Percentiles rank a stretch among this genome's conserved stretches.
Evolutionary conservation across 2,329 filamentous ascomycete genomes (phyloP).

Genomic region (Ramichloridium luteum): DNA sequence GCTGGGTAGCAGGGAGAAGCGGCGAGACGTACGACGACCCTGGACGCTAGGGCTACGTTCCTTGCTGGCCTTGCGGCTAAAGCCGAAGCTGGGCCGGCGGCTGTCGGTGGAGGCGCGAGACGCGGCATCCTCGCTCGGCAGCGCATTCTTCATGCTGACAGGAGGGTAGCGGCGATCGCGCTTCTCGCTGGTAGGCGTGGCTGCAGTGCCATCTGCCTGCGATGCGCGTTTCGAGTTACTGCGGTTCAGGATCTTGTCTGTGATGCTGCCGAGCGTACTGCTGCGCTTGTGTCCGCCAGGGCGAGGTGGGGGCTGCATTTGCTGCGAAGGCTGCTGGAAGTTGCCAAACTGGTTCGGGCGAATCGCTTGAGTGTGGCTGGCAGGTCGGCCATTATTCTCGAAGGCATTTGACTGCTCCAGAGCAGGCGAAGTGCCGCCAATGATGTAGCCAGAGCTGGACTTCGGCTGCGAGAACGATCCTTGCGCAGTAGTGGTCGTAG

Average conservation of each 20-base stretch:
- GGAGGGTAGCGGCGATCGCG: slow-evolving; percentile 69
- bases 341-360: too few species aligned
- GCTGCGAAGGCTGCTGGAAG: slow-evolving; percentile 6
- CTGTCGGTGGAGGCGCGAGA: slow-evolving; percentile 37
- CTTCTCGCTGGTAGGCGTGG: slow-evolving; percentile 41
- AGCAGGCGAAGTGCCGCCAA: slow-evolving; percentile 52
- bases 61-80: slow-evolving; percentile 35
- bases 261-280: slow-evolving; percentile 45
- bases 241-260: slow-evolving; percentile 73
- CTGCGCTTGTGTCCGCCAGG: slow-evolving; percentile 51
- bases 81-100: slow-evolving; percentile 38
- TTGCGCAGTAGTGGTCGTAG: slow-evolving; percentile 79
- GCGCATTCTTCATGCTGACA: slow-evolving; percentile 72
- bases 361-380: slow-evolving; percentile 30
- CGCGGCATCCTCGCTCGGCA: slow-evolving; percentile 47
- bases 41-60: slow-evolving; percentile 19
- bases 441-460: slow-evolving; percentile 54
- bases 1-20: slow-evolving; percentile 40
- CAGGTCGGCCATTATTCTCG: slow-evolving; percentile 42
- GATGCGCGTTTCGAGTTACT: slow-evolving; percentile 30
- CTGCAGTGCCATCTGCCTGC: slow-evolving; percentile 34
- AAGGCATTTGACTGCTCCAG: slow-evolving; percentile 41
- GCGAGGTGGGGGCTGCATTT: slow-evolving; percentile 25
- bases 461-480: slow-evolving; percentile 73
- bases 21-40: slow-evolving; percentile 30